Evolutionary conservation across 345 rosid genomes (phyloP).

Genomic region (Brassica incana): DNA sequence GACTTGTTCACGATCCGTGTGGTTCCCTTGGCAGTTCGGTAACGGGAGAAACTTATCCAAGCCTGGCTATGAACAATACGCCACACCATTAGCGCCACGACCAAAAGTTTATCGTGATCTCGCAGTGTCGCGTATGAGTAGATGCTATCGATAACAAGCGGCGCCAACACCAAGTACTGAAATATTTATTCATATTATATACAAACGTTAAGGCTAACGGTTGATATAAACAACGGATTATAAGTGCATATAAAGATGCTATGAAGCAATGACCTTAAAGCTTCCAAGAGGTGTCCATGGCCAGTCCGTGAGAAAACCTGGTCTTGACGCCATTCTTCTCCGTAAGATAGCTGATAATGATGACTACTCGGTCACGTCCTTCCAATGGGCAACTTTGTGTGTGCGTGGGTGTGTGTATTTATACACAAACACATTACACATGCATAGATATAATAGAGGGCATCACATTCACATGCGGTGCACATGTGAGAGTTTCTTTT

Average conservation of each 20-base stretch:
- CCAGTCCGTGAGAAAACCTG: conserved; percentile 49
- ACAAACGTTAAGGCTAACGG: not conserved
- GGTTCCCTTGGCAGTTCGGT: conserved; percentile 51
- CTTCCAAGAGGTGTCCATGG: conserved; percentile 52
- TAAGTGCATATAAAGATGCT: not conserved
- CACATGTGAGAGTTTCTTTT: conserved; percentile 32
- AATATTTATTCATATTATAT: not conserved
- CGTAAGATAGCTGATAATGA: conserved; percentile 2
- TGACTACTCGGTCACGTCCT: conserved; percentile 3
- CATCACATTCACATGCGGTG: conserved; percentile 6
- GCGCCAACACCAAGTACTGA: conserved; percentile 53
- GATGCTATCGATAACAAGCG: conserved; percentile 48
- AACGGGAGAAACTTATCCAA: conserved; percentile 54
- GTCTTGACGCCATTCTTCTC: conserved; percentile 43
- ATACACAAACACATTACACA: conserved; percentile 16
- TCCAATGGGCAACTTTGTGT: not conserved
- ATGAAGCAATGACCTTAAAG: conserved; percentile 39
- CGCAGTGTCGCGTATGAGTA: conserved; percentile 30
- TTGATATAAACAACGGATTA: not conserved
- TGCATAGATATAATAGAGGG: conserved; percentile 5
- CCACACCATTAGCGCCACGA: conserved; percentile 36
- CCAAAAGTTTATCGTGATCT: conserved; percentile 39
- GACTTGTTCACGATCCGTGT: conserved; percentile 51
- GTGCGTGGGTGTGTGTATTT: conserved; percentile 1
- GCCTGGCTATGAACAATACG: conserved; percentile 55